phyloP scores from a whole-genome alignment of 495 filamentous ascomycete genomes.

The Melanomma pulvis-pyrius region DNA sequence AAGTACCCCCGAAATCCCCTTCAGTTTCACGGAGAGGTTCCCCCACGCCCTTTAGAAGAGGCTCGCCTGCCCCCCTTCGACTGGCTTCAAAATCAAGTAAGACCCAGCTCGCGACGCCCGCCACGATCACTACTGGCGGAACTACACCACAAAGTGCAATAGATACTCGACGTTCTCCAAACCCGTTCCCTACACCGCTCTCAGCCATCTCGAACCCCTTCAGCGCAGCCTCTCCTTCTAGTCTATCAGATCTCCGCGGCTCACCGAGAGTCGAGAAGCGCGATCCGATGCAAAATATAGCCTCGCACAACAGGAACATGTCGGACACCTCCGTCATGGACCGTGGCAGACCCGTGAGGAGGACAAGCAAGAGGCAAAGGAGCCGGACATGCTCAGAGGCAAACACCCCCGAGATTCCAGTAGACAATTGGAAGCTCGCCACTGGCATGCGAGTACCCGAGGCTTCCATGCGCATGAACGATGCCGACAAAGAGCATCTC shows the following conservation, averaged over 20 bases:
- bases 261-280: conserved; percentile 35
- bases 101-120: conserved; percentile 28
- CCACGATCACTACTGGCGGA: conserved; percentile 29
- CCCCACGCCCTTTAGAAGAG: conserved; percentile 23
- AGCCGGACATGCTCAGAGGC: conserved; percentile 41
- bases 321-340: conserved; percentile 65
- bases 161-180: conserved; percentile 32
- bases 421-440: conserved; percentile 53
- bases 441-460: conserved; percentile 58
- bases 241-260: conserved; percentile 26
- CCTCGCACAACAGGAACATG: conserved; percentile 52
- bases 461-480: conserved; percentile 52
- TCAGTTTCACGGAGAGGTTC: conserved; percentile 33
- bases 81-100: conserved; percentile 37
- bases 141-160: conserved; percentile 26
- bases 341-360: conserved; percentile 59
- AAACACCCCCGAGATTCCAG: conserved; percentile 34
- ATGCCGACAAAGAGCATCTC: conserved; percentile 56
- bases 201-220: conserved; percentile 32
- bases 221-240: conserved; percentile 26
- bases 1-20: conserved; percentile 54
- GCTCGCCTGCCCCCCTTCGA: conserved; percentile 31
- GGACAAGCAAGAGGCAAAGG: conserved; percentile 41
- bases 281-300: conserved; percentile 15
- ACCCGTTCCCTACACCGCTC: conserved; percentile 25